Percentiles rank a stretch among this genome's conserved stretches.
These are phyloP conservation scores for Ustilago crameri DNA, from an alignment of 1,284 basidiomycete genomes.

Conservation along the genomic window DNA sequence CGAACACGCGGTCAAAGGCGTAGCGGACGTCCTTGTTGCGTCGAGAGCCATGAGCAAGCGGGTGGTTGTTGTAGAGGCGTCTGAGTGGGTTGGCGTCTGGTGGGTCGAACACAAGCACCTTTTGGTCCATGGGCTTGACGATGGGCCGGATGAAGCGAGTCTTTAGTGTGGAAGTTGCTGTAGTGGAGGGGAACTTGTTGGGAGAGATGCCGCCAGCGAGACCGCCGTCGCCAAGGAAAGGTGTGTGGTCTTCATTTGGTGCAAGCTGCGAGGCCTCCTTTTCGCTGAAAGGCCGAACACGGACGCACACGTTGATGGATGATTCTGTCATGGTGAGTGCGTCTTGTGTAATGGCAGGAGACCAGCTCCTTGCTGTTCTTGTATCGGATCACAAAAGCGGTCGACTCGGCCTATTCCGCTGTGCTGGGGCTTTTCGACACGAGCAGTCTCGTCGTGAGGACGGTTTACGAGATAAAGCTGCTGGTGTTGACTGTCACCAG, in stretches of 20 bases:
- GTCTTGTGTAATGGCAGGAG: slow-evolving; percentile 5
- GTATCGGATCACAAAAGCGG: no score
- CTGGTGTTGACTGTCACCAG: no score
- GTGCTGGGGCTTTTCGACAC: no score
- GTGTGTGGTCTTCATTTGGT: slow-evolving; percentile 54
- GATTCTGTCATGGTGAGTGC: slow-evolving; percentile 32
- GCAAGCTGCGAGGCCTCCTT: slow-evolving; percentile 60
- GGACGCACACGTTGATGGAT: slow-evolving; percentile 56
- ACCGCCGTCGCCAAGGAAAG: slow-evolving; percentile 68
- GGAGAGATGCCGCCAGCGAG: slow-evolving; percentile 58
- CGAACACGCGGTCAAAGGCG: slow-evolving; percentile 66
- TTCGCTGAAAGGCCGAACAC: slow-evolving; percentile 65
- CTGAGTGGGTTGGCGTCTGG: slow-evolving; percentile 59
- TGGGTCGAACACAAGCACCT: slow-evolving; percentile 67
- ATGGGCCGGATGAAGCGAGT: slow-evolving; percentile 63
- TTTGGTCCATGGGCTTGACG: slow-evolving; percentile 64
- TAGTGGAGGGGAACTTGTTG: slow-evolving; percentile 40
- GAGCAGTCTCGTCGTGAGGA: no score
- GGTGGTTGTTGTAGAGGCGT: slow-evolving; percentile 40
- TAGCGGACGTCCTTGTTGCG: slow-evolving; percentile 63
- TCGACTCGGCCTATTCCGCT: no score
- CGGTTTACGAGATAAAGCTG: no score
- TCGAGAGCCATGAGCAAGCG: slow-evolving; percentile 34
- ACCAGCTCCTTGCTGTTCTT: slow-evolving; percentile 14
- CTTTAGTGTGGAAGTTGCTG: slow-evolving; percentile 23